Conservation (phyloP, 768 basidiomycete genomes). For the Goffeauzyma gilvescens region DNA sequence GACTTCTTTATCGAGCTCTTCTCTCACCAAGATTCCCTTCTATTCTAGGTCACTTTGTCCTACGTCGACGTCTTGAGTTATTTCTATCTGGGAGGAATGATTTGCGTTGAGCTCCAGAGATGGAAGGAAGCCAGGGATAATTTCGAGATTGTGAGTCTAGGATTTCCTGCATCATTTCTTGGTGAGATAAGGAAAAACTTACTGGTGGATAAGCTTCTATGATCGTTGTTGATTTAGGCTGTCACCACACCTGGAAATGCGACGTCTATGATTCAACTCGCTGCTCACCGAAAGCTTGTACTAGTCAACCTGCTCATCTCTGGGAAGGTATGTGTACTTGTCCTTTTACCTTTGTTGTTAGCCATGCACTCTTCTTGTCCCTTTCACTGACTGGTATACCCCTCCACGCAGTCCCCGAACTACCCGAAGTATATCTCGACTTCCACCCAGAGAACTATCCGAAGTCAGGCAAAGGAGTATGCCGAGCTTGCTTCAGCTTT, state of each 20-base stretch:
- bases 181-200: neutral
- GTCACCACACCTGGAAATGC: slow-evolving; percentile 2
- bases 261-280: slow-evolving; percentile 4
- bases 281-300: slow-evolving; percentile 7
- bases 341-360: neutral
- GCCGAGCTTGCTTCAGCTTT: slow-evolving; percentile 1
- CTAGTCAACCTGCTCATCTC: slow-evolving; percentile 8
- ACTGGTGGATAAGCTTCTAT: no score
- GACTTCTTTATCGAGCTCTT: neutral
- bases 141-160: slow-evolving; percentile 6
- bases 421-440: slow-evolving; percentile 3
- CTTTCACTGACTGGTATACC: neutral
- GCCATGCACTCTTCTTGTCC: neutral
- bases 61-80: slow-evolving; percentile 7
- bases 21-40: neutral
- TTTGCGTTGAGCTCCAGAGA: neutral
- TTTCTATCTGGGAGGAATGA: slow-evolving; percentile 4
- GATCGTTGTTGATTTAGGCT: neutral
- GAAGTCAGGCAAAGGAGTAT: slow-evolving; percentile 1
- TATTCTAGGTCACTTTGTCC: neutral
- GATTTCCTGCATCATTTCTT: neutral
- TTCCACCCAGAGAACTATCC: neutral
- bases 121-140: slow-evolving; percentile 8
- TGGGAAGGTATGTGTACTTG: slow-evolving; percentile 3
- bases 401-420: neutral